Conservation (phyloP, 1,284 basidiomycete genomes). For the Leucoagaricus sp. region DNA sequence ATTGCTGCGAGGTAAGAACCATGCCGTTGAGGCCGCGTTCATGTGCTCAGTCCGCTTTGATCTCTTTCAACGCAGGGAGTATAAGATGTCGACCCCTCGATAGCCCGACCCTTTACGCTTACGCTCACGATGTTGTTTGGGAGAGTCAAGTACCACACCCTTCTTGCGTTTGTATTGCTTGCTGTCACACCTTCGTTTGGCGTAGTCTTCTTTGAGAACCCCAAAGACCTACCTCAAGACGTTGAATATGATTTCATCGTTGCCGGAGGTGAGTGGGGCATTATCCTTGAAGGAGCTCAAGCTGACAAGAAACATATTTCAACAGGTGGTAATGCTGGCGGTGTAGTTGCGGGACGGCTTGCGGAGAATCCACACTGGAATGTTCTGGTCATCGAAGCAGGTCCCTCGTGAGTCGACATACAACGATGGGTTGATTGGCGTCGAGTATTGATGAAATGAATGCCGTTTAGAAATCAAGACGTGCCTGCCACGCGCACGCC, state of each 20-base stretch:
- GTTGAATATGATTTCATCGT: conserved; percentile 18
- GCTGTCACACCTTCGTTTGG: too few relatives aligned
- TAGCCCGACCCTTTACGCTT: too few relatives aligned
- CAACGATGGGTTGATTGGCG: too few relatives aligned
- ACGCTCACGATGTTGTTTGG: too few relatives aligned
- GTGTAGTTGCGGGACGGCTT: conserved; percentile 23
- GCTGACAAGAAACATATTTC: background rate
- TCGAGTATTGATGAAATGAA: background rate
- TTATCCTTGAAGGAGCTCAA: background rate
- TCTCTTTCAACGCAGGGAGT: too few relatives aligned
- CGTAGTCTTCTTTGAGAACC: background rate
- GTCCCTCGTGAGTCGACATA: conserved; percentile 21
- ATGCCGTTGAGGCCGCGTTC: too few relatives aligned
- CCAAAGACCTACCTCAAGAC: background rate
- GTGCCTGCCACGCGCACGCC: conserved; percentile 18
- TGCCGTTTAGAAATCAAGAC: conserved; percentile 16
- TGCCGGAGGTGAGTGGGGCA: conserved; percentile 10
- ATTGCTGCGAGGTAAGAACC: too few relatives aligned
- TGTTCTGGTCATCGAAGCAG: conserved; percentile 26
- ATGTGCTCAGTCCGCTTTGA: too few relatives aligned
- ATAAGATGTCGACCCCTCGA: too few relatives aligned
- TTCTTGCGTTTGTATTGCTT: too few relatives aligned
- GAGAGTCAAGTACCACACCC: too few relatives aligned
- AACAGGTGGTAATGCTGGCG: conserved; percentile 24
- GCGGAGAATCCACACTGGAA: conserved; percentile 18